Evolutionary conservation across 805 yeast genomes (phyloP), one percentile per base, ranked within the genome.

Genomic region (Scheffersomyces ergatensis): DNA sequence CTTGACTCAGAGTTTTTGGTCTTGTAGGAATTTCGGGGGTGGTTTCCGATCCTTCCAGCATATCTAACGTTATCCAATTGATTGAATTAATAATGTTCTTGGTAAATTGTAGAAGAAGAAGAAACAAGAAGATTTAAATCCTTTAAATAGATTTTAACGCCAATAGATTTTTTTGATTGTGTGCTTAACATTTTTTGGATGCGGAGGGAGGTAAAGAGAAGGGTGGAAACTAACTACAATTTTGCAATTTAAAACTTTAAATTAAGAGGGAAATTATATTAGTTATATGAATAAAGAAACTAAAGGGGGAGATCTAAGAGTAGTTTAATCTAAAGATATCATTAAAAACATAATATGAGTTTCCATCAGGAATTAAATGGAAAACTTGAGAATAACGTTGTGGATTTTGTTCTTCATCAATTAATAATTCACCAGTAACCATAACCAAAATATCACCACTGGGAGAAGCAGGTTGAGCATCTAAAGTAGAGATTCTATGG

Each of bases 341-440:
- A 70, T 93, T 93, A 72, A 89, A 86, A 45, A 93, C 98, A 60
- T 82, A 93, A 77, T 90, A 93, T 24, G 95, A 85, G 60, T 77
- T 80, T 38, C 85, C 88, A 44, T 93, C 99, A 50, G 96, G 97
- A 48, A 89, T 83, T 71, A 93, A 80, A 64, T 93, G 98, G 82
- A 93, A 93, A 36, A 89, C 96, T 72, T 93, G 99, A 24, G 98
- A 88, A 72, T 90, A 93, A 70, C 96, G 83, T 70, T 92, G 97
- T 42, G 97, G 81, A 67, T 89, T 89, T 62, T 83, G 86, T 74
- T 93, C 98, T 49, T 92, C 98, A 63, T 93, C 99, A 50, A 85
- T 77, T 55, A 89, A 69, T 51, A 93, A 78, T 67, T 88, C 97
- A 49, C 99, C 99, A 40, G 99, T 93, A 55, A 93, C 97, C 93